Conservation (phyloP, 169 alveolate species). For the Perkinsus marinus region DNA sequence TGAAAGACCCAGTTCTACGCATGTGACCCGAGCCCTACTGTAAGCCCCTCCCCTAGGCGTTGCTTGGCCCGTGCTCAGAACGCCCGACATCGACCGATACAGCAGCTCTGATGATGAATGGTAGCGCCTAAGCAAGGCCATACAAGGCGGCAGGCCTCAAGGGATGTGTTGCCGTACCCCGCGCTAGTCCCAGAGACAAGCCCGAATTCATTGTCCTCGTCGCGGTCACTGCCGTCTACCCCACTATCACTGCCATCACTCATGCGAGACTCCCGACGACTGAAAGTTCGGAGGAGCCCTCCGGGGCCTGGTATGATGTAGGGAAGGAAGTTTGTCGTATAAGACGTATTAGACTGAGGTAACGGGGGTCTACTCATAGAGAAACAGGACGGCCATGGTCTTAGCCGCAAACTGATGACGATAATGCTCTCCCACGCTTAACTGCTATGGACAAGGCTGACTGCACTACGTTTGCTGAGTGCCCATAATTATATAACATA, state of each 20-base stretch:
- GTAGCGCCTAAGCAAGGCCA: neutral
- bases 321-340: neutral
- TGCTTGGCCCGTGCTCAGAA: neutral
- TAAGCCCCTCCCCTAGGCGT: neutral
- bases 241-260: neutral
- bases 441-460: too few relatives aligned
- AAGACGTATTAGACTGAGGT: neutral
- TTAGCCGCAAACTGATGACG: too few relatives aligned
- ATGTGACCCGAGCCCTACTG: too few relatives aligned
- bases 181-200: neutral
- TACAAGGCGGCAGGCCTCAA: too few relatives aligned
- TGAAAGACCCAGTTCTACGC: too few relatives aligned
- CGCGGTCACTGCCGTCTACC: neutral
- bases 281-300: neutral
- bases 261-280: neutral
- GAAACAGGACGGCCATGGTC: neutral
- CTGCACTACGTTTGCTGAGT: too few relatives aligned
- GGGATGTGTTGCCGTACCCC: too few relatives aligned
- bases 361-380: neutral
- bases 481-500: too few relatives aligned
- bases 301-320: neutral
- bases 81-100: neutral
- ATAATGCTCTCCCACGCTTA: too few relatives aligned
- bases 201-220: neutral
- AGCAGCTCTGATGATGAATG: neutral